phyloP scores from a whole-genome alignment of 768 basidiomycete species.

The Strobilomyces echinocephalus region DNA sequence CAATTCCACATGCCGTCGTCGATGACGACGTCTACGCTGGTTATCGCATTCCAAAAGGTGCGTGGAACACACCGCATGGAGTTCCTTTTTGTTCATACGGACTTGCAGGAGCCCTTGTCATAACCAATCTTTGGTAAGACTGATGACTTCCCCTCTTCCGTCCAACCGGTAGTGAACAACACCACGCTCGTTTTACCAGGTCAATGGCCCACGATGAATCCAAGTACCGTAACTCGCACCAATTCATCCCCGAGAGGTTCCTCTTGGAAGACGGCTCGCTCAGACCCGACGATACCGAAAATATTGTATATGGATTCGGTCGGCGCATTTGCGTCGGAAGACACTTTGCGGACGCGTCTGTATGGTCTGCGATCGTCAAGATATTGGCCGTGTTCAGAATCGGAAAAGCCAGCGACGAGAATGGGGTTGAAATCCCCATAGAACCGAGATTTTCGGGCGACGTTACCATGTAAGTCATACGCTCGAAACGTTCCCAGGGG shows the following conservation, averaged over 20 bases:
- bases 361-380: slow-evolving; percentile 22
- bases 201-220: slow-evolving; percentile 22
- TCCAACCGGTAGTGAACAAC: background rate
- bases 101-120: slow-evolving; percentile 11
- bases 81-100: background rate
- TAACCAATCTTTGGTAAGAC: slow-evolving; percentile 20
- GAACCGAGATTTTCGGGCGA: slow-evolving; percentile 8
- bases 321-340: slow-evolving; percentile 29
- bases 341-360: slow-evolving; percentile 21
- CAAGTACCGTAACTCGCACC: slow-evolving; percentile 36
- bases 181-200: slow-evolving; percentile 4
- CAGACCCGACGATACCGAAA: slow-evolving; percentile 5
- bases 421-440: slow-evolving; percentile 18
- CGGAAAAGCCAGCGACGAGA: slow-evolving; percentile 13
- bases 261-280: slow-evolving; percentile 25
- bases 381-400: slow-evolving; percentile 18
- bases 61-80: background rate
- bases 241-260: slow-evolving; percentile 40
- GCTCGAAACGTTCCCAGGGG: no score
- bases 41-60: slow-evolving; percentile 47
- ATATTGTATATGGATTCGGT: slow-evolving; percentile 26
- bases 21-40: slow-evolving; percentile 42
- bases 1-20: slow-evolving; percentile 30
- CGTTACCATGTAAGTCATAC: slow-evolving; percentile 10
- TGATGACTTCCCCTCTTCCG: background rate